These are phyloP conservation scores for Pichia sp. DNA, from an alignment of 1,139 yeast species.

Conservation along the genomic window DNA sequence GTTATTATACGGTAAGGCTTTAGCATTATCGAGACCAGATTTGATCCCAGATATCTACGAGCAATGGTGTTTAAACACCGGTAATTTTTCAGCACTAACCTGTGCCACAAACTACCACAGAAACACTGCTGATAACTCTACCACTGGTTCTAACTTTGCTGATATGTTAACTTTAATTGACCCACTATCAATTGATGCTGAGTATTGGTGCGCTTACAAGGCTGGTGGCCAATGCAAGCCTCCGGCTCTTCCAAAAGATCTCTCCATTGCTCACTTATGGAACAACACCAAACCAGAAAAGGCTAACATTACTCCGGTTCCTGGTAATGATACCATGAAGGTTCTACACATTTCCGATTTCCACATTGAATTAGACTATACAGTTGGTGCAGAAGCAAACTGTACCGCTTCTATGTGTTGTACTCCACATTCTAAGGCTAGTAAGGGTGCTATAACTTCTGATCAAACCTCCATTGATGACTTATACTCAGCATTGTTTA, in stretches of 20 bases:
- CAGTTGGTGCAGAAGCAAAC: conserved; percentile 53
- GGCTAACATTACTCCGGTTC: conserved; percentile 30
- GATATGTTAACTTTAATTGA: conserved; percentile 41
- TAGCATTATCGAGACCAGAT: conserved; percentile 35
- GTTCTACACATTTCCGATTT: conserved; percentile 64
- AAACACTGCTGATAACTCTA: conserved; percentile 28
- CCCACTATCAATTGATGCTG: conserved; percentile 44
- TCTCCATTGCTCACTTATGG: conserved; percentile 34
- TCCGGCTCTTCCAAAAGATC: conserved; percentile 34
- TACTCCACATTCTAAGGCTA: conserved; percentile 26
- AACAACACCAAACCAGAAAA: conserved; percentile 29
- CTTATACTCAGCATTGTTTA: conserved; percentile 19
- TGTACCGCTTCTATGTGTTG: conserved; percentile 50
- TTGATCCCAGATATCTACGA: conserved; percentile 36
- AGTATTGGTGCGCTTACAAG: conserved; percentile 46
- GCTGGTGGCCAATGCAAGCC: conserved; percentile 32
- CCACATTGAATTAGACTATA: conserved; percentile 52
- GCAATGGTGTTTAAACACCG: conserved; percentile 36
- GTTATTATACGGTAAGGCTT: conserved; percentile 35
- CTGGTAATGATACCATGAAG: conserved; percentile 40
- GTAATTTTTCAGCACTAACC: conserved; percentile 20
- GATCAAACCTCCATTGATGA: conserved; percentile 10
- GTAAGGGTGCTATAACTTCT: conserved; percentile 28
- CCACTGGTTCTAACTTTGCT: conserved; percentile 39
- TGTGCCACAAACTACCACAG: conserved; percentile 30